These are phyloP conservation scores for Solanum chiquidenum DNA, from an alignment of 257 asterid genomes.

Conservation along the genomic window DNA sequence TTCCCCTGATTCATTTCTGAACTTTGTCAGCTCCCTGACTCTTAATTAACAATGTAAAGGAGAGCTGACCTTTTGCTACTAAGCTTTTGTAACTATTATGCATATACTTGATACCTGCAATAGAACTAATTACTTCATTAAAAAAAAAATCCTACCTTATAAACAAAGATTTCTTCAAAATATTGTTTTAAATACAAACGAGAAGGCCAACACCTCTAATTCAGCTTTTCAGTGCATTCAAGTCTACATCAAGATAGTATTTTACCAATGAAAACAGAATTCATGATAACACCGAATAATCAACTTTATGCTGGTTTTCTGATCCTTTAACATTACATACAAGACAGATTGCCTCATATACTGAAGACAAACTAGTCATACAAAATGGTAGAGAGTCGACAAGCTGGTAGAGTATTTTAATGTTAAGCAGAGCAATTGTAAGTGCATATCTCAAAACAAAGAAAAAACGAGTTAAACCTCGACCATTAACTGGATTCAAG, in stretches of 20 bases:
- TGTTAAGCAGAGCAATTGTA: conserved; percentile 3
- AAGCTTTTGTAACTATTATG: background rate
- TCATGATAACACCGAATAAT: background rate
- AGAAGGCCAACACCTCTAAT: background rate
- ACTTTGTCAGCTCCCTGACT: background rate
- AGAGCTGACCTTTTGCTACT: background rate
- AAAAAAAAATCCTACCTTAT: background rate
- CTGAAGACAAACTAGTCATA: background rate
- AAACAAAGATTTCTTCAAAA: background rate
- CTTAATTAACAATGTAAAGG: background rate
- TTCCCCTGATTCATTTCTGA: background rate
- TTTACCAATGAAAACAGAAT: background rate
- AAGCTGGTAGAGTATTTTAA: background rate
- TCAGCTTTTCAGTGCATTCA: background rate
- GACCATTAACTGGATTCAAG: background rate
- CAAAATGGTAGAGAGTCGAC: background rate
- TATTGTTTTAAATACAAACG: background rate
- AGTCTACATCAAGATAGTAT: background rate
- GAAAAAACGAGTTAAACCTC: background rate
- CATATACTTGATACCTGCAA: background rate
- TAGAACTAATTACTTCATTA: background rate
- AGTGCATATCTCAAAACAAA: conserved; percentile 7
- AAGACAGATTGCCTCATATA: background rate
- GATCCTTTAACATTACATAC: background rate
- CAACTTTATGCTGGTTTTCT: background rate